These are phyloP conservation scores for Shiraia sp. DNA, from an alignment of 2,329 filamentous ascomycete genomes.

Conservation along the genomic window DNA sequence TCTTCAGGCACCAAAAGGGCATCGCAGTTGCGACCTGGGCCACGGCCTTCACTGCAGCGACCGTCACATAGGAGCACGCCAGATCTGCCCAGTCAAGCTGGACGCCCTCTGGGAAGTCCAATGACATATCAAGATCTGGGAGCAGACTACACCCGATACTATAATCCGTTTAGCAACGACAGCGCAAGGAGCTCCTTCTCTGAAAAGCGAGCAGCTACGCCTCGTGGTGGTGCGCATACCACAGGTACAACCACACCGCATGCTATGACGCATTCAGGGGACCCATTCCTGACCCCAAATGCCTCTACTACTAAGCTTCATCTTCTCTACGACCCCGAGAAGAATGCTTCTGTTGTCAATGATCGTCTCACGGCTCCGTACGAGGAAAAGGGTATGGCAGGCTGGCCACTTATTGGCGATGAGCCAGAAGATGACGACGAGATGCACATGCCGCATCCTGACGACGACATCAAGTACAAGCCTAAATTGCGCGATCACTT, in stretches of 20 bases:
- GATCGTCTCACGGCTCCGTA: constrained; percentile 52
- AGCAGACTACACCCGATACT: constrained; percentile 43
- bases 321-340: constrained; percentile 27
- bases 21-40: constrained; percentile 10
- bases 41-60: constrained; percentile 15
- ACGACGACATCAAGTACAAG: constrained; percentile 53
- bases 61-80: constrained; percentile 20
- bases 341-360: constrained; percentile 48
- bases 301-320: constrained; percentile 32
- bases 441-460: constrained; percentile 57
- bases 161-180: constrained; percentile 37
- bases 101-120: constrained; percentile 18
- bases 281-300: constrained; percentile 36
- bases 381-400: constrained; percentile 47
- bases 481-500: constrained; percentile 52
- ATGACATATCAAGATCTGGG: constrained; percentile 37
- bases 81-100: constrained; percentile 14
- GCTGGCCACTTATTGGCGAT: constrained; percentile 53
- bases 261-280: constrained; percentile 10
- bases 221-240: constrained; percentile 7
- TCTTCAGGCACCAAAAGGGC: constrained; percentile 3
- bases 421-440: constrained; percentile 59
- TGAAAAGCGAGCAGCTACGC: constrained; percentile 12
- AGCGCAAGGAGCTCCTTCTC: constrained; percentile 25
- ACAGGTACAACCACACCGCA: constrained; percentile 21